These are phyloP conservation scores for Nakaseomyces bracarensis DNA, from an alignment of 1,139 yeast genomes.

Conservation along the genomic window DNA sequence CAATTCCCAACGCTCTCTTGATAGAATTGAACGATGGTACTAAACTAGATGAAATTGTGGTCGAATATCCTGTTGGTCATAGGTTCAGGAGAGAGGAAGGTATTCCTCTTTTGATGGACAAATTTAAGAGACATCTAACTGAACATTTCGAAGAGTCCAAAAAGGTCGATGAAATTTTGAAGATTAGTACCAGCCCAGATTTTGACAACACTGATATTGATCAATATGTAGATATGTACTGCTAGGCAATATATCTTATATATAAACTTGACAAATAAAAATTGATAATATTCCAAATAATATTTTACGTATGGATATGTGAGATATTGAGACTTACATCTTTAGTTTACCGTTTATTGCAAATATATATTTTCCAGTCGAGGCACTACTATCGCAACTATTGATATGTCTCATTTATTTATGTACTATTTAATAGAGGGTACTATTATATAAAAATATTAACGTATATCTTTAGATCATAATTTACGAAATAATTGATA, in stretches of 20 bases:
- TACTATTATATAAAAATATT: no score
- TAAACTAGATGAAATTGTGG: constrained; percentile 43
- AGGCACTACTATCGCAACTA: no score
- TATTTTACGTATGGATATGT: no score
- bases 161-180: constrained; percentile 36
- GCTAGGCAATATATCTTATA: no score
- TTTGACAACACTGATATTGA: constrained; percentile 41
- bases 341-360: no score
- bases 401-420: no score
- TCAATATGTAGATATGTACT: constrained; percentile 41
- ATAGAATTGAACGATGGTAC: constrained; percentile 49
- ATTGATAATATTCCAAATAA: not conserved
- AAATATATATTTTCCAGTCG: no score
- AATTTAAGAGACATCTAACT: constrained; percentile 43
- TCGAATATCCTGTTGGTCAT: constrained; percentile 53
- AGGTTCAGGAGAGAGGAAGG: constrained; percentile 51
- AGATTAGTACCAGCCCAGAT: constrained; percentile 30
- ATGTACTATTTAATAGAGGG: no score
- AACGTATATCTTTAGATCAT: no score
- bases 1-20: constrained; percentile 46
- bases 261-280: not conserved
- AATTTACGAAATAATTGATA: no score
- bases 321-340: no score
- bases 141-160: constrained; percentile 36
- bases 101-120: constrained; percentile 43